Conservation (phyloP, 768 basidiomycete genomes). For the Hydnum rufescens region DNA sequence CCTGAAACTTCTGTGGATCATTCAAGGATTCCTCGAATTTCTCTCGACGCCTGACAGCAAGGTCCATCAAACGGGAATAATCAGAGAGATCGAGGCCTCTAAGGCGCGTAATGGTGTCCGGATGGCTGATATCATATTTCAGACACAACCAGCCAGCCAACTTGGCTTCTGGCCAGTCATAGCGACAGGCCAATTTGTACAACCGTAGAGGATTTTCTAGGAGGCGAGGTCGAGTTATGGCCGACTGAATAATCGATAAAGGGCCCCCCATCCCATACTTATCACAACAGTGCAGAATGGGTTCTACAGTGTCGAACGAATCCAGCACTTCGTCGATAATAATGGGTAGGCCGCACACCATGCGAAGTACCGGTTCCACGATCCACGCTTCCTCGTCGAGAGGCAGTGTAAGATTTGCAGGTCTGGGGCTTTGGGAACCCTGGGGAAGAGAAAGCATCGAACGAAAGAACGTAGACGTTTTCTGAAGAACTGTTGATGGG, state of each 20-base stretch:
- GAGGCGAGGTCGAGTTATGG: neutral
- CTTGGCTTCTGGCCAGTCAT: neutral
- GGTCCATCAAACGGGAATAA: neutral
- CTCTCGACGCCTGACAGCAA: neutral
- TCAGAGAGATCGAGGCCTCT: neutral
- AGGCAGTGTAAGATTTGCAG: neutral
- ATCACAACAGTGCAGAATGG: neutral
- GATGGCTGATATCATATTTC: neutral
- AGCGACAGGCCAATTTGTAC: neutral
- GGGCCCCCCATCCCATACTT: neutral
- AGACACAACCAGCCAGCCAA: neutral
- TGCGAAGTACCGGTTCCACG: neutral
- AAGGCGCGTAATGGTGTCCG: neutral
- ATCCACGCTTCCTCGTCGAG: neutral
- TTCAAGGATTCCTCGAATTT: neutral
- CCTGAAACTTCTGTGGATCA: neutral
- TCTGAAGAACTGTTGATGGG: neutral
- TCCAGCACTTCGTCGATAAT: neutral
- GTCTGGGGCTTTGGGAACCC: neutral
- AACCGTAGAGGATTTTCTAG: neutral
- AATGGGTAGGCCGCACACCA: neutral
- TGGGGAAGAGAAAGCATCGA: neutral
- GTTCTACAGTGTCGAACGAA: neutral
- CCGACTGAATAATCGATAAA: neutral
- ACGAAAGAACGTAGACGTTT: neutral